Conservation (phyloP, 331 rosid genomes). For the Acacia pycnantha region DNA sequence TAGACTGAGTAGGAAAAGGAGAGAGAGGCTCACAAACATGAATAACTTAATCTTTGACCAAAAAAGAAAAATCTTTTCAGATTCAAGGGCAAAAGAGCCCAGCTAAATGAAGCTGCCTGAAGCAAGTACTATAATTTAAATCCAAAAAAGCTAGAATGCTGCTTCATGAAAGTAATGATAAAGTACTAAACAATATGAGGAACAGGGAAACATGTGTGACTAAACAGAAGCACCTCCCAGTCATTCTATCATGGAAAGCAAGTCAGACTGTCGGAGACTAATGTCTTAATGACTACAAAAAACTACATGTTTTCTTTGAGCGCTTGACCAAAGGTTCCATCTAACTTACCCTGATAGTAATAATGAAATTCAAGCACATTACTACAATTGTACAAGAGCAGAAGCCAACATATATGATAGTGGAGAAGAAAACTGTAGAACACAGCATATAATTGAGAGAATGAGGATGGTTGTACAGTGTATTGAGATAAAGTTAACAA, state of each 20-base stretch:
- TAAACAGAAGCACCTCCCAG: not conserved
- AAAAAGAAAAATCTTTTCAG: not conserved
- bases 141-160: not conserved
- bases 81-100: not conserved
- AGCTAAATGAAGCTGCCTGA: not conserved
- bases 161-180: not conserved
- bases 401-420: slow-evolving; percentile 13
- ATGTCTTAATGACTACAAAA: slow-evolving; percentile 4
- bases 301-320: slow-evolving; percentile 5
- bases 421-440: slow-evolving; percentile 10
- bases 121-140: not conserved
- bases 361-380: slow-evolving; percentile 28
- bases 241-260: slow-evolving; percentile 21
- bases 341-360: slow-evolving; percentile 28
- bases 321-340: slow-evolving; percentile 9
- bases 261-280: not conserved
- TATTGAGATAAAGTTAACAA: slow-evolving; percentile 29
- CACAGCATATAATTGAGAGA: slow-evolving; percentile 15
- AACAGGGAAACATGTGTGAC: slow-evolving; percentile 7
- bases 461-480: slow-evolving; percentile 15
- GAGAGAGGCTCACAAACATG: not conserved
- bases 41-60: not conserved
- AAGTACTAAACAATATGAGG: slow-evolving; percentile 3
- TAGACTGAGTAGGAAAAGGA: not conserved
- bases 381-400: slow-evolving; percentile 2